Percentiles rank a stretch among this genome's conserved stretches.
Evolutionary conservation across 1,139 yeast species (phyloP).

Genomic region (Sugiyamaella castrensis): DNA sequence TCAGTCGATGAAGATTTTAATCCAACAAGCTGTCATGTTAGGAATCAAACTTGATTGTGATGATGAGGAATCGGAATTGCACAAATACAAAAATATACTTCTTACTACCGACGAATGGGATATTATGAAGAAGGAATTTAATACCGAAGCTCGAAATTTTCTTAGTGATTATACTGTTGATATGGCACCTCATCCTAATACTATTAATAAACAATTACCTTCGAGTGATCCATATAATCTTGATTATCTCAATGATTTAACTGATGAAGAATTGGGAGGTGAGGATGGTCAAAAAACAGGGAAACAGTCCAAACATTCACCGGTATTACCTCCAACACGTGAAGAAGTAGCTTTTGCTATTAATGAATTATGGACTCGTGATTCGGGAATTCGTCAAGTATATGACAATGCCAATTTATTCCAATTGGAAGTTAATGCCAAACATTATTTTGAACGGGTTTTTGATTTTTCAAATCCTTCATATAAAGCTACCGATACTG

Average conservation of each 20-base stretch:
- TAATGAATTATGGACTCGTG: conserved; percentile 60
- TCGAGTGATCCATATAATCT: not conserved
- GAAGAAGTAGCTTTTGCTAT: conserved; percentile 67
- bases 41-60: conserved; percentile 28
- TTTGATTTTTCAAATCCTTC: conserved; percentile 57
- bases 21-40: conserved; percentile 41
- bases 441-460: conserved; percentile 72
- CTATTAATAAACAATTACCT: not conserved
- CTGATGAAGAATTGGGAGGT: conserved; percentile 8
- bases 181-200: not conserved
- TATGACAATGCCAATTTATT: conserved; percentile 69
- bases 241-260: conserved; percentile 3
- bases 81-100: conserved; percentile 15
- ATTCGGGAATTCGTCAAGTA: conserved; percentile 62
- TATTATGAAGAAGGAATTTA: conserved; percentile 11
- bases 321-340: conserved; percentile 24
- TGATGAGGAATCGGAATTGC: conserved; percentile 17
- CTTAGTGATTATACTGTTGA: conserved; percentile 9
- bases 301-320: not conserved
- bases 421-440: conserved; percentile 77
- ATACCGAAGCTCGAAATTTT: conserved; percentile 10
- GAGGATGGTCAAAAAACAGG: conserved; percentile 5
- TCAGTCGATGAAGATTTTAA: conserved; percentile 79
- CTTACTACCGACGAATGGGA: conserved; percentile 15
- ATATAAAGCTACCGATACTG: conserved; percentile 74